Evolutionary conservation across 148 eudicot genomes (phyloP), one percentile per base, ranked within the genome.

Genomic region (Vaccinium corymbosum): DNA sequence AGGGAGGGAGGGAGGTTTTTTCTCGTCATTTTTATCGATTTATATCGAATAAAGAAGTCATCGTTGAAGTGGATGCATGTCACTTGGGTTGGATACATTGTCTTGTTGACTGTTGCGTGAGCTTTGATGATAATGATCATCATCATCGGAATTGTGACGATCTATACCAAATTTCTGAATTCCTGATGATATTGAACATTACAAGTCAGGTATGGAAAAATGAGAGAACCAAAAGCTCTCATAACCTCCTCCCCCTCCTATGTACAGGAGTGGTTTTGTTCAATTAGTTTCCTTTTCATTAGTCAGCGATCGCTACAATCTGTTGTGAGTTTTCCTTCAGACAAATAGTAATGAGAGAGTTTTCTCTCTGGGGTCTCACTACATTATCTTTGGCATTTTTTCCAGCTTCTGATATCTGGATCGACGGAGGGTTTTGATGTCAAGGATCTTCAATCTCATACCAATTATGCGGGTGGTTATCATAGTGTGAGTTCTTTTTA

Each of bases 381-480:
- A 78, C 46, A 57, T 25, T 59, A 78, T 38, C 64, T 75, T 73
- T 20, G 14, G 56, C 38, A 46, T 77, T 11, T 52, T 55, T 70
- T 86, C 46, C 88, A 95, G 98, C 93, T 95, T 86, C 87, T 95
- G 88, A 95, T 95, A 86, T 94, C 98, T 78, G 98, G 98, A 38
- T 90, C 98, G 83, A 86, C 88, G 78, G 98, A 95, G 87, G 95
- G 97, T 48, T 89, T 95, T 90, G 95, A 93, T 90, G 84, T 95
- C 66, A 94, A 93, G 53, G 94, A 95, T 86, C 93, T 95, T 56
- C 94, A 90, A 84, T 85, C 91, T 55, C 79, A 94, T 86, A 83
- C 98, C n/a, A 94, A 93, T 86, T 95, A 95, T 89, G 89, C 93
- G 1, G 98, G 98, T 42, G 98, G 99, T 78, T 96, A 96, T 89